A percentile compares a stretch with the other conserved stretches of the same genome.
phyloP scores from a whole-genome alignment of 805 yeast genomes.

The Tanozyma kutaoensis region DNA sequence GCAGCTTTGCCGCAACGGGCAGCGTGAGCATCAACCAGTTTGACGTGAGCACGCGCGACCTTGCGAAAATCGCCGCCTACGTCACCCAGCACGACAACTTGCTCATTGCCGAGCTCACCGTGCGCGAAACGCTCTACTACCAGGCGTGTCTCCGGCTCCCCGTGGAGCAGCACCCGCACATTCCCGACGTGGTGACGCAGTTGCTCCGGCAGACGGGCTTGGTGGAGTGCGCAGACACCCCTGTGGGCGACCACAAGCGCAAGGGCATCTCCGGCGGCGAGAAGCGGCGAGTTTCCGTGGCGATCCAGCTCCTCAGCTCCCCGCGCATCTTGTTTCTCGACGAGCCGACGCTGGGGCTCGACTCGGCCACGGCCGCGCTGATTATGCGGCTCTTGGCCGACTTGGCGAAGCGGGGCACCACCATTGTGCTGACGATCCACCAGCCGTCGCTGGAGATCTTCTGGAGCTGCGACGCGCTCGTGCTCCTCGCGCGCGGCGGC shows the following conservation, averaged over 20 bases:
- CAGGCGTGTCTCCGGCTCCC: constrained; percentile 63
- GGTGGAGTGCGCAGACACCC: constrained; percentile 61
- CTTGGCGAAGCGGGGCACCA: constrained; percentile 47
- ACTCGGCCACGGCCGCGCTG: constrained; percentile 62
- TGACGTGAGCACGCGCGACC: constrained; percentile 9
- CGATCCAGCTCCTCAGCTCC: constrained; percentile 59
- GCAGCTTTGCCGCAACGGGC: constrained; percentile 13
- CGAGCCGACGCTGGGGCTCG: constrained; percentile 86
- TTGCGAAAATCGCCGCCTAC: constrained; percentile 42
- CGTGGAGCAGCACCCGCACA: constrained; percentile 12
- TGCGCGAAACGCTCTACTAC: constrained; percentile 58
- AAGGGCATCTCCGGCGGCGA: constrained; percentile 41
- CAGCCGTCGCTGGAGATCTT: constrained; percentile 69
- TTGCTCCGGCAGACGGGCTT: constrained; percentile 60
- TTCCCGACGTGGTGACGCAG: constrained; percentile 38
- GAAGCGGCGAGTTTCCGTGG: constrained; percentile 72
- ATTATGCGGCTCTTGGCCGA: constrained; percentile 47
- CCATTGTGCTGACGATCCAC: constrained; percentile 64
- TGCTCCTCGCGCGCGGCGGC: constrained; percentile 65
- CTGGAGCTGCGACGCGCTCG: constrained; percentile 52
- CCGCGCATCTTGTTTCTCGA: constrained; percentile 66
- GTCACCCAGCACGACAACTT: constrained; percentile 77
- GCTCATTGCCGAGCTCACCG: constrained; percentile 58
- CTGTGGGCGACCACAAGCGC: constrained; percentile 25
- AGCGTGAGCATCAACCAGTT: constrained; percentile 12